These are phyloP conservation scores for Penicillium corylophilum DNA, from an alignment of 2,329 filamentous ascomycete species.

Conservation along the genomic window DNA sequence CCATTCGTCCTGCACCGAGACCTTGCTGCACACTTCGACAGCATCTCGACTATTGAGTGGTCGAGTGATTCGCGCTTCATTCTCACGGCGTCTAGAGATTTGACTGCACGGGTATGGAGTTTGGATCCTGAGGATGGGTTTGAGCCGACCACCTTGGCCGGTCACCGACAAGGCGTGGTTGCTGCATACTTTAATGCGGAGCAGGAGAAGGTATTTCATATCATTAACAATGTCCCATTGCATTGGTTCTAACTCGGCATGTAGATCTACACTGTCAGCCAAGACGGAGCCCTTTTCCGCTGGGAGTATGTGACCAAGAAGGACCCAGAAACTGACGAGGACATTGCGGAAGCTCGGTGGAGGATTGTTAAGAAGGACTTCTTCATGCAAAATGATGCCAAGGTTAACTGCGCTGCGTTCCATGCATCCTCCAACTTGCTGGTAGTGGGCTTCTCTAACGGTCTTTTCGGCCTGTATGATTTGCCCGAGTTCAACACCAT, in stretches of 20 bases:
- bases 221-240: neutral
- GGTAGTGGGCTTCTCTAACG: slow-evolving; percentile 95
- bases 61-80: slow-evolving; percentile 96
- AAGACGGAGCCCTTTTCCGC: slow-evolving; percentile 92
- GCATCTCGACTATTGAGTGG: slow-evolving; percentile 85
- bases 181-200: slow-evolving; percentile 97
- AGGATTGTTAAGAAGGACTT: slow-evolving; percentile 88
- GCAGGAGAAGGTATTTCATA: slow-evolving; percentile 67
- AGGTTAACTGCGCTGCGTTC: slow-evolving; percentile 86
- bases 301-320: slow-evolving; percentile 77
- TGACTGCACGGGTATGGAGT: slow-evolving; percentile 95
- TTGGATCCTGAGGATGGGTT: slow-evolving; percentile 83
- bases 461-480: slow-evolving; percentile 90
- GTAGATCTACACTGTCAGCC: slow-evolving; percentile 87
- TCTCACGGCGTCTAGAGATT: slow-evolving; percentile 83
- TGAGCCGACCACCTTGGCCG: slow-evolving; percentile 81
- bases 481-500: slow-evolving; percentile 95
- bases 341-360: slow-evolving; percentile 75
- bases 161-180: slow-evolving; percentile 84
- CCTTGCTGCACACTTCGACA: slow-evolving; percentile 85
- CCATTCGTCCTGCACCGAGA: slow-evolving; percentile 87
- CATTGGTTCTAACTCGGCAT: slow-evolving; percentile 13
- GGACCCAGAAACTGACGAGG: slow-evolving; percentile 60
- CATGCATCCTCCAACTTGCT: slow-evolving; percentile 84
- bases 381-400: slow-evolving; percentile 87